Conservation (phyloP, 306 rosid species). For the Senna siamea region DNA sequence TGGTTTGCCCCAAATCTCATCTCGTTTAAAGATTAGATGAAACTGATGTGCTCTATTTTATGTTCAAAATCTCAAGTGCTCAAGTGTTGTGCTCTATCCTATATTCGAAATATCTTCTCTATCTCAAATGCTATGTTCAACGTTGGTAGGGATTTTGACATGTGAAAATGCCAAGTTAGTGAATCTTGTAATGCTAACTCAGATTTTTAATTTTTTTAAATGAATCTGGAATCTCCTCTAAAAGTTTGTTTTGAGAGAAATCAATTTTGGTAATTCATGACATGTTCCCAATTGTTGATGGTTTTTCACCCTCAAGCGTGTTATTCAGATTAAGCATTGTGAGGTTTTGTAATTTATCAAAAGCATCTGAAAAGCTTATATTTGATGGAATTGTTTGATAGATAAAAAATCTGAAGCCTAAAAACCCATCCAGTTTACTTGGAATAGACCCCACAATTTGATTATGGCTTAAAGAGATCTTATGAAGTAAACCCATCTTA, state of each 20-base stretch:
- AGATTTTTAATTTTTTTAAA: slow-evolving; percentile 60
- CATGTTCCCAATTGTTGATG: slow-evolving; percentile 73
- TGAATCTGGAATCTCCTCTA: slow-evolving; percentile 74
- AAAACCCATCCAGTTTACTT: slow-evolving; percentile 60
- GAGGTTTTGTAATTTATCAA: slow-evolving; percentile 63
- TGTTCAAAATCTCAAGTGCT: no score
- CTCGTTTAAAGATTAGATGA: no score
- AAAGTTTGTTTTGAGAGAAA: slow-evolving; percentile 67
- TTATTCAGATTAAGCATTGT: slow-evolving; percentile 67
- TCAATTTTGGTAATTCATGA: slow-evolving; percentile 66
- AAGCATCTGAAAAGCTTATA: slow-evolving; percentile 66
- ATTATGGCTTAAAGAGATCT: slow-evolving; percentile 67
- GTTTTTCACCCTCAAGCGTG: slow-evolving; percentile 72
- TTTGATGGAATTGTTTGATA: slow-evolving; percentile 74
- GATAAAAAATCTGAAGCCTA: slow-evolving; percentile 67
- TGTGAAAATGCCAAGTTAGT: no score
- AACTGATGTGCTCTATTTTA: no score
- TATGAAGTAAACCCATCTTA: slow-evolving; percentile 59
- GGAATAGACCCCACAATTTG: slow-evolving; percentile 70
- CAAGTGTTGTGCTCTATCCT: no score
- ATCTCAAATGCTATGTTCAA: no score
- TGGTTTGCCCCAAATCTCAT: no score
- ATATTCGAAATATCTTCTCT: no score
- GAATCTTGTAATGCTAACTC: no score
- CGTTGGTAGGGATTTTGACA: no score